These are phyloP conservation scores for Vaccinium vitisidaea DNA, from an alignment of 148 eudicot genomes.

Conservation along the genomic window DNA sequence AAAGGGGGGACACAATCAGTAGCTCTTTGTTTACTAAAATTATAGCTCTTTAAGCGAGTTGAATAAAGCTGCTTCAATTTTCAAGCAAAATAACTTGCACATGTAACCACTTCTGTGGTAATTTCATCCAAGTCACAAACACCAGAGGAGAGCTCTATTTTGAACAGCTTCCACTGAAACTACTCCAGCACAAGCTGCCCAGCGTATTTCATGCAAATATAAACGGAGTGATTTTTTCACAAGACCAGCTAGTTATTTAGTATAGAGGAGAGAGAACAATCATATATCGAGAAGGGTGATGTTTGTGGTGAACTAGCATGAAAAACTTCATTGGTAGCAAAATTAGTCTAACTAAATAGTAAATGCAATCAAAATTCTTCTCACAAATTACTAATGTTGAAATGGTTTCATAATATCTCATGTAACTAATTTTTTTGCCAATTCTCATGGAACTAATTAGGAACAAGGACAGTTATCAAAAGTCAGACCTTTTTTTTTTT, in stretches of 20 bases:
- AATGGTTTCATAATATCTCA: neutral
- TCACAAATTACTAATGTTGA: conserved; percentile 1
- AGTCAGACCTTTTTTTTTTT: neutral
- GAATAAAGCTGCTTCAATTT: neutral
- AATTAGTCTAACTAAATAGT: neutral
- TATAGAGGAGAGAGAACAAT: neutral
- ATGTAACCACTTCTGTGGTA: neutral
- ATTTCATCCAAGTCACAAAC: neutral
- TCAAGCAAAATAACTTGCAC: neutral
- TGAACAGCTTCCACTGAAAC: neutral
- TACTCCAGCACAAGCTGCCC: neutral
- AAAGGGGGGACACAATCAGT: neutral
- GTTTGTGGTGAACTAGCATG: neutral
- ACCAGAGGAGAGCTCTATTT: neutral
- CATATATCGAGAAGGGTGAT: neutral
- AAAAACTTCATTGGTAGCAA: neutral
- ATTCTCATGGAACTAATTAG: neutral
- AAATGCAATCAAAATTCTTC: neutral
- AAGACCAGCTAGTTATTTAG: neutral
- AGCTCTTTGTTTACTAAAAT: neutral
- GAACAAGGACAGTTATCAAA: neutral
- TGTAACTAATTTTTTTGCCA: too few relatives aligned
- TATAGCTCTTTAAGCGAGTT: neutral
- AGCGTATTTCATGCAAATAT: neutral
- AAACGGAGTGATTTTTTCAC: neutral